These are phyloP conservation scores for Trichosporon sp. DNA, from an alignment of 1,284 basidiomycete genomes.

Conservation along the genomic window DNA sequence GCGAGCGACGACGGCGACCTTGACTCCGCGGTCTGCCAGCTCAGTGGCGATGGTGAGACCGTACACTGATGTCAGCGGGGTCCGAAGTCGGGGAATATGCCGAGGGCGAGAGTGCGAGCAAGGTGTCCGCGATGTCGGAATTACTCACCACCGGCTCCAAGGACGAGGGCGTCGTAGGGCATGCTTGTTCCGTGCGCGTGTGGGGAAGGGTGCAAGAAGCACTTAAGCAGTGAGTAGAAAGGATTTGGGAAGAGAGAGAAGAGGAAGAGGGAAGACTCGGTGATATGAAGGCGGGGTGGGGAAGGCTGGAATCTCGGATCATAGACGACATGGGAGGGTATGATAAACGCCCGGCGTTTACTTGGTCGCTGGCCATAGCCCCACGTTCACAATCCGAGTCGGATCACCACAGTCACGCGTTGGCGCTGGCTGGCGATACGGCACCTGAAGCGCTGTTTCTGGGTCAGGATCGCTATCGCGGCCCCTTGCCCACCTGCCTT, in stretches of 20 bases:
- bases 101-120: no score
- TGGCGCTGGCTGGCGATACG: neutral
- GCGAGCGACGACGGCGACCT: constrained; percentile 65
- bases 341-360: constrained; percentile 12
- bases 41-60: constrained; percentile 59
- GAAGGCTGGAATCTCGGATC: constrained; percentile 6
- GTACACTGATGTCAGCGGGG: constrained; percentile 51
- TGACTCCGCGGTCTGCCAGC: constrained; percentile 58
- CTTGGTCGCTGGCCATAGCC: neutral
- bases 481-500: neutral
- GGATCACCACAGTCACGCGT: neutral
- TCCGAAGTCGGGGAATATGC: neutral
- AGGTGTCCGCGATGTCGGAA: neutral
- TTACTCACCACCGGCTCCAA: constrained; percentile 51
- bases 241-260: neutral
- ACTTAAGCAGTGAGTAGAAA: neutral
- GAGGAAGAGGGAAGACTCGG: neutral
- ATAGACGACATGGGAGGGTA: neutral
- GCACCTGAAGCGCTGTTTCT: neutral
- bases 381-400: neutral
- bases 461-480: neutral
- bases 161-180: constrained; percentile 46
- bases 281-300: neutral
- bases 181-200: neutral
- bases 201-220: neutral